Base-by-base conservation (phyloP, 495 filamentous ascomycete genomes). In the Penicillium egyptiacum region DNA sequence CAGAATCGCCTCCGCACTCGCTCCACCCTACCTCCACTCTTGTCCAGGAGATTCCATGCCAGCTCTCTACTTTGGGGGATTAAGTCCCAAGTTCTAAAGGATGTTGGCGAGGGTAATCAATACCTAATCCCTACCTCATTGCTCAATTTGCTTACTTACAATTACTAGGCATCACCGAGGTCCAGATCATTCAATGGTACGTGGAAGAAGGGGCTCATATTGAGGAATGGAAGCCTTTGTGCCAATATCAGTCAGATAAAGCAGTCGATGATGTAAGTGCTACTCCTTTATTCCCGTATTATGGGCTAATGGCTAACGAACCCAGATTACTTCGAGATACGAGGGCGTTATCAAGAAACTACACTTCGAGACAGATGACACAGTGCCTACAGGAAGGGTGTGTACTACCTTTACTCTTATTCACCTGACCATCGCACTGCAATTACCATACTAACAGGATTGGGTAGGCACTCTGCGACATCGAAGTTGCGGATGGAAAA, bases 181-280 rank as follows among this genome's bases (percentile, higher is more conserved):
- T 94, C 71, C 93, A 98, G 71, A 90, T 99, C 66, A 98, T 98
- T 63, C 95, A 98, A 78, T 99, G 95, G 95, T 99, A 97, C 71
- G 94, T 98, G 58, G 88, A 96, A 71, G 92, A 96, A 50, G 92
- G 89, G 49, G 95, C 95, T 23, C 86, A 91, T 52, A 91, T 99
- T 62, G 92, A 98, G 77, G 91, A 99, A 74, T 99, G 96, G 83
- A 93, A 95, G 68, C 93, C 91, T 53, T 76, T 99, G 37, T 99
- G 95, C 71, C 94, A 99, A 75, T 95, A 98, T 40, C 94, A 97
- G 69, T 94, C 89, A 53, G 95, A 99, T 75, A 99, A 99, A 72
- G 95, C 95, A 14, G 92, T 91, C n/a, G 91, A 96, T 40, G 94
- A 98, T 77, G 86, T 88, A 64, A 62, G 75, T 62, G 14, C 20